phyloP scores from a whole-genome alignment of 169 alveolate species.

The Cryptosporidium bovis region DNA sequence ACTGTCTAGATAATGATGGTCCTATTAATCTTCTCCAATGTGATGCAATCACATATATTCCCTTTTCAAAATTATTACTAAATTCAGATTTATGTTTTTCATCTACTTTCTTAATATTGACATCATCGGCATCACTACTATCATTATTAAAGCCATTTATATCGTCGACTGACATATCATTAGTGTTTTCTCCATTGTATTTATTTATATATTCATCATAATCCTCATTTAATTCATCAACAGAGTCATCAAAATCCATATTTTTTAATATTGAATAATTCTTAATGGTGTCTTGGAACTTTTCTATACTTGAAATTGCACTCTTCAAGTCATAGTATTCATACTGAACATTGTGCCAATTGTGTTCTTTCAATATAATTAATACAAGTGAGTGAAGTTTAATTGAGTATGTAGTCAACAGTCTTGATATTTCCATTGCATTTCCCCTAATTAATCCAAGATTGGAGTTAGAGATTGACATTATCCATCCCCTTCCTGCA shows the following conservation, averaged over 20 bases:
- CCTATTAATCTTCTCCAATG: constrained; percentile 73
- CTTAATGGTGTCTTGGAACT: constrained; percentile 5
- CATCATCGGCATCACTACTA: background rate
- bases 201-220: background rate
- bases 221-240: constrained; percentile 5
- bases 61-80: constrained; percentile 29
- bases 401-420: constrained; percentile 43
- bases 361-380: constrained; percentile 43
- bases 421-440: constrained; percentile 72
- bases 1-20: constrained; percentile 55
- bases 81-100: background rate
- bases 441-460: constrained; percentile 21
- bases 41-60: constrained; percentile 57
- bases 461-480: constrained; percentile 1
- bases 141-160: background rate
- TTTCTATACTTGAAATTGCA: constrained; percentile 32
- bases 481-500: constrained; percentile 27
- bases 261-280: constrained; percentile 28
- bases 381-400: constrained; percentile 31
- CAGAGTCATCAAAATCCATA: background rate
- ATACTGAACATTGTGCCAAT: constrained; percentile 46
- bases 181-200: background rate
- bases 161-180: background rate
- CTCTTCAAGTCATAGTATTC: constrained; percentile 26
- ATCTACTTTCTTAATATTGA: background rate